Base-by-base conservation (phyloP, 768 basidiomycete species). In the Chalciporus piperatus region DNA sequence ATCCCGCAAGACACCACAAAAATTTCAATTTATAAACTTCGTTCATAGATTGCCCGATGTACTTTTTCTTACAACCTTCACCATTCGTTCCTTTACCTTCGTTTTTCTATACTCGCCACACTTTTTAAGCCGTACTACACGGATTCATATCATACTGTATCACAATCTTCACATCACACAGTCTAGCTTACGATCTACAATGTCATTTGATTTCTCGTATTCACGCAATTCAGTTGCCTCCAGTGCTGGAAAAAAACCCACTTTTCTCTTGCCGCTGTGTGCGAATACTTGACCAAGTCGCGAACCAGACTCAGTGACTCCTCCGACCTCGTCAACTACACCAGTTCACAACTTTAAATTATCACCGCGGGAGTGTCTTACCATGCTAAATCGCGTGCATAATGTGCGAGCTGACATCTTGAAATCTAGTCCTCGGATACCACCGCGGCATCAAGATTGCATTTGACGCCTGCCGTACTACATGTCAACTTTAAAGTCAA, bases 91-190 rank as follows among this genome's bases (percentile, higher is more conserved):
- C 49, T 48, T 54, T 47, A 37, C 8, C 14, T 43, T 52, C 49
- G 20, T 61, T 48, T 62, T 32, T 61, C 22, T 28, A 54, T 58
- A 56, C 46, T 45, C n/a, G n/a, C 38, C 42, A 3, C 50, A 48
- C 53, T 42, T 58, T 56, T 51, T 35, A 30, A 20, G 3, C 46
- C 52, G 44, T 54, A 51, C 42, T 40, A 22, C 37, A 43, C 43
- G 64, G 58, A 66, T 25, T 39, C 50, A 47, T 55, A 58, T 55
- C 50, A 28, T 64, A 59, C 51, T 66, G 64, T 64, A 64, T 51
- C 23, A 28, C 39, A 35, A 46, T 23, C 22, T 37, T 56, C 52
- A 28, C 55, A 57, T 41, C 50, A 51, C 42, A 6, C 55, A 52
- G 45, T 27, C 30, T 64, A 66, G 30, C 45, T 54, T 56, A 61